Base-by-base conservation (phyloP, 2,329 filamentous ascomycete species). In the Pseudocercospora vitis region DNA sequence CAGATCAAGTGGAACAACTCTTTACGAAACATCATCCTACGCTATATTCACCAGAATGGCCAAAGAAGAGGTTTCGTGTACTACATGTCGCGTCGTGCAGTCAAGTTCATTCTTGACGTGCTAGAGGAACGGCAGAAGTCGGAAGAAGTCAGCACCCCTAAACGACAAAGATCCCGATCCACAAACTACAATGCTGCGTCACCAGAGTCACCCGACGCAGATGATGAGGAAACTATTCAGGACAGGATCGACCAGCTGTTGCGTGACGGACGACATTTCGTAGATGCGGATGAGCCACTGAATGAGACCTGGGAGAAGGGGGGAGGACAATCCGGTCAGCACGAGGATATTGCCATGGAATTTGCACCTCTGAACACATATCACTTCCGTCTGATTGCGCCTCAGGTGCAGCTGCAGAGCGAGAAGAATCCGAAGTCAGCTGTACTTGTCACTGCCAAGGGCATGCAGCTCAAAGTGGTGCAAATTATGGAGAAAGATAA, bases 1-100 rank as follows among this genome's bases (percentile, higher is more conserved):
- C 94, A 99, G 67, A 77, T 99, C 53, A 99, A 99, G 72, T 99
- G 94, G 94, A 97, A 96, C 75, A 99, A 99, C 65, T 83, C 91
- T 8, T 75, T 99, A 31, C 85, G 94, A 55, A 97, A 99, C 68
- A 96, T 96, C 65, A 94, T 99, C 46, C 81, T 99, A 33, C 89
- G 94, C 19, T 99, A 99, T 70, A 95, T 94, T 59, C 94, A 99
- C 68, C 94, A 99, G 76, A 94, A 95, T 65, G 91, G 91, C 69
- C 95, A 99, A 73, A 83, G 94, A 48, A 85, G 94, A 62, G 95
- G 94, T 48, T 97, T 99, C 68, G 86, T 99, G 24, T 99, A 99
- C 75, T 99, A 99, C 73, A 87, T 97, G 74, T 97, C 95, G 8
- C 84, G 92, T 42, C 85, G 91, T 58, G 95, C 94, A 3, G 89